A percentile compares a stretch with the other conserved stretches of the same genome.
These are phyloP conservation scores for Psophocarpus tetragonolobus DNA, from an alignment of 306 rosid genomes.

Conservation along the genomic window DNA sequence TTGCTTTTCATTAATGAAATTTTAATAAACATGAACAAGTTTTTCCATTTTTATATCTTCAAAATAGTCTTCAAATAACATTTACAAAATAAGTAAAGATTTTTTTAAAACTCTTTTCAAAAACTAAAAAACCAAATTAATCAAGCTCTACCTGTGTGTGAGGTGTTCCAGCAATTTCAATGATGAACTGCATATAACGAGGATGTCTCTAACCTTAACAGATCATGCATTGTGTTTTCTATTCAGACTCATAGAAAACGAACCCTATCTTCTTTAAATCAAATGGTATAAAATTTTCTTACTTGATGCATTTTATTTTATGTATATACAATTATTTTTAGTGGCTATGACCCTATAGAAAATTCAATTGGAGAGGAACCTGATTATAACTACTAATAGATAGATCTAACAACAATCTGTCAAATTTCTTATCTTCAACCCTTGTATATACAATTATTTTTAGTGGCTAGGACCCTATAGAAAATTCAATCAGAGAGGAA, in stretches of 20 bases:
- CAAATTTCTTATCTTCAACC: not conserved
- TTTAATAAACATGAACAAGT: too few relatives aligned
- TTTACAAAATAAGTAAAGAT: too few relatives aligned
- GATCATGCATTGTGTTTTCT: constrained; percentile 41
- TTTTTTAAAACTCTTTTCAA: too few relatives aligned
- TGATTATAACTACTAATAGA: not conserved
- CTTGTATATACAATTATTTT: not conserved
- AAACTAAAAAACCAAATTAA: too few relatives aligned
- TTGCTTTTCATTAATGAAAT: too few relatives aligned
- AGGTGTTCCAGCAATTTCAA: too few relatives aligned
- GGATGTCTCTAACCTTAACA: constrained; percentile 44
- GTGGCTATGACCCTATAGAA: not conserved
- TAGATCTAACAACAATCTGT: not conserved
- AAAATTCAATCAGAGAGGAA: not conserved
- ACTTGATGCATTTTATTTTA: not conserved
- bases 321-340: not conserved
- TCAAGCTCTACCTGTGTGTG: too few relatives aligned
- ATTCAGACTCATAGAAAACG: constrained; percentile 25
- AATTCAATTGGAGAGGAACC: not conserved
- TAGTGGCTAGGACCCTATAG: not conserved
- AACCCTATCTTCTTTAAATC: not conserved
- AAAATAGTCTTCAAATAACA: too few relatives aligned
- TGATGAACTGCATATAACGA: constrained; percentile 30
- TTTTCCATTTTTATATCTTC: too few relatives aligned
- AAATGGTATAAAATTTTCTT: not conserved